Percentiles rank a stretch among this genome's conserved stretches.
Evolutionary conservation across 345 rosid genomes (phyloP).

Genomic region (Lenwebbia sp.): DNA sequence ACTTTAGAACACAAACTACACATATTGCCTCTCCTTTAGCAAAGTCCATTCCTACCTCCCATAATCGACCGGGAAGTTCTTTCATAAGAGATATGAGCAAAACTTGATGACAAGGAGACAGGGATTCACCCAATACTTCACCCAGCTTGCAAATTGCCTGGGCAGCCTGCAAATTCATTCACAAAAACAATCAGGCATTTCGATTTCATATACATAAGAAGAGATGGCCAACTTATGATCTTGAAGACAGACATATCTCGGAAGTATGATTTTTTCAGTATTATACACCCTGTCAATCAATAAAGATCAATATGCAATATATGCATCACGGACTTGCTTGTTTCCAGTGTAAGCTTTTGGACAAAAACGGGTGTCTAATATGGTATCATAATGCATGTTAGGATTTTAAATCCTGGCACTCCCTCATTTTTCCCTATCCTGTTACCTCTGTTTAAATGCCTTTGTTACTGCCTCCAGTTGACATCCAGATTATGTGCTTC

Average conservation of each 20-base stretch:
- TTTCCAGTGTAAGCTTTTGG: not conserved
- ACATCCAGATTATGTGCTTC: not conserved
- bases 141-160: slow-evolving; percentile 72
- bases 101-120: slow-evolving; percentile 47
- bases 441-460: not conserved
- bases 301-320: not conserved
- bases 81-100: slow-evolving; percentile 58
- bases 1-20: not conserved
- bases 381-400: not conserved
- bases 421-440: not conserved
- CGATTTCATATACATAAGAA: not conserved
- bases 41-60: slow-evolving; percentile 56
- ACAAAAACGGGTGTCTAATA: not conserved
- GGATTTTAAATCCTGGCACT: not conserved
- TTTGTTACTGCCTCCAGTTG: not conserved
- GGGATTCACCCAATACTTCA: slow-evolving; percentile 76
- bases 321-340: not conserved
- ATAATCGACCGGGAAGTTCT: slow-evolving; percentile 86
- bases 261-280: not conserved
- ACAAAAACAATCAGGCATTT: not conserved
- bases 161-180: slow-evolving; percentile 50
- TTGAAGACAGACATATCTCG: not conserved
- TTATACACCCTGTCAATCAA: not conserved
- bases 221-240: not conserved
- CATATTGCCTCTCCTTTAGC: not conserved